Percentiles rank a stretch among this genome's conserved stretches.
These are phyloP conservation scores for Prunus davidiana DNA, from an alignment of 306 rosid species.

Conservation along the genomic window DNA sequence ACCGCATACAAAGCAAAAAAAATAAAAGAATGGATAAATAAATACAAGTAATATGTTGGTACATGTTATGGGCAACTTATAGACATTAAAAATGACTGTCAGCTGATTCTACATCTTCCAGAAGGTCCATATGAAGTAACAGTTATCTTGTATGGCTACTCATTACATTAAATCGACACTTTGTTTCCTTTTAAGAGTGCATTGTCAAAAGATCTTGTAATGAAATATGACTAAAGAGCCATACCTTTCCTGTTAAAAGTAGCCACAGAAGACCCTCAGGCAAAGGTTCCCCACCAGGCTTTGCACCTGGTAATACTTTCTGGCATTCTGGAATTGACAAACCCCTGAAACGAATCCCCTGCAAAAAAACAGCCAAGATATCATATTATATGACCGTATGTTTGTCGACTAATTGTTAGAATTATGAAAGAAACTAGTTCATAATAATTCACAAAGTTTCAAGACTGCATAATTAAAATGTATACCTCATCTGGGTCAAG, in stretches of 20 bases:
- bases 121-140: not conserved
- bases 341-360: constrained; percentile 97
- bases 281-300: constrained; percentile 92
- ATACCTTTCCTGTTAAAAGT: constrained; percentile 89
- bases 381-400: constrained; percentile 23
- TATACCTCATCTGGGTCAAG: constrained; percentile 97
- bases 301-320: constrained; percentile 76
- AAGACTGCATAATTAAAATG: constrained; percentile 25
- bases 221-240: constrained; percentile 11
- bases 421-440: not conserved
- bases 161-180: not conserved
- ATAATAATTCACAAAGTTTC: not conserved
- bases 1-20: not conserved
- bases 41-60: not conserved
- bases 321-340: constrained; percentile 93
- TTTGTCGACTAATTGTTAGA: not conserved
- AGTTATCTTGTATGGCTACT: not conserved
- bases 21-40: not conserved
- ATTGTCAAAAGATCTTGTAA: not conserved
- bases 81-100: not conserved
- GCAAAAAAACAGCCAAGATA: constrained; percentile 21
- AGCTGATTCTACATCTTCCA: not conserved
- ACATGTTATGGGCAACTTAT: not conserved
- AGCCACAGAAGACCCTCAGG: constrained; percentile 97
- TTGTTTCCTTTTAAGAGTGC: constrained; percentile 4